Evolutionary conservation across 305 asterid genomes (phyloP).

Genomic region (Withania somnifera): DNA sequence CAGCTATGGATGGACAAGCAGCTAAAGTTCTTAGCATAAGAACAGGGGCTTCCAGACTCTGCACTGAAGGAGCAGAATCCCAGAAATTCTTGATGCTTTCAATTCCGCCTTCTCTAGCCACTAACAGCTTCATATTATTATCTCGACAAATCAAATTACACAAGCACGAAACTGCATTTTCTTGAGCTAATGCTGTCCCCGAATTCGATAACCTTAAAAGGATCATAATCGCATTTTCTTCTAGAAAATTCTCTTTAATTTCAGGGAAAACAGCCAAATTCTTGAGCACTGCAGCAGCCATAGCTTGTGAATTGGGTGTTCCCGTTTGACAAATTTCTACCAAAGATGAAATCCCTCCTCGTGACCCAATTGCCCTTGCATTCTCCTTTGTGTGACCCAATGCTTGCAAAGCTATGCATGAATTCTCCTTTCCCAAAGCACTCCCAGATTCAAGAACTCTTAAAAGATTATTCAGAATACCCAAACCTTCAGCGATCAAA

Average conservation of each 20-base stretch:
- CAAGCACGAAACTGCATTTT: conserved; percentile 71
- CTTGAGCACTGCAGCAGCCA: conserved; percentile 64
- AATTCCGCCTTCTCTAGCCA: conserved; percentile 70
- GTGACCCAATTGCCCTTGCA: conserved; percentile 75
- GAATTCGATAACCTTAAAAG: conserved; percentile 47
- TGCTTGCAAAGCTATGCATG: conserved; percentile 53
- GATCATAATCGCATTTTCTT: conserved; percentile 47
- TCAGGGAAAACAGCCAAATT: conserved; percentile 48
- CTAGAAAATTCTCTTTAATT: conserved; percentile 50
- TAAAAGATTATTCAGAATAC: conserved; percentile 46
- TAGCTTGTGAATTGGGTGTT: conserved; percentile 78
- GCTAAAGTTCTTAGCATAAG: conserved; percentile 49
- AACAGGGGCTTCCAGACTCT: conserved; percentile 48
- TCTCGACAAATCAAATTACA: conserved; percentile 44
- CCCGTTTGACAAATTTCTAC: conserved; percentile 68
- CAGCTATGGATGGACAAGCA: conserved; percentile 47
- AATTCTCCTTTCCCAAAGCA: conserved; percentile 66
- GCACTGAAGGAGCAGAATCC: conserved; percentile 43
- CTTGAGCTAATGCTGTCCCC: conserved; percentile 69
- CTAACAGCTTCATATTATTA: conserved; percentile 40
- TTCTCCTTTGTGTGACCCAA: conserved; percentile 69
- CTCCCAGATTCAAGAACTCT: conserved; percentile 82
- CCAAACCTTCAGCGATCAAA: conserved; percentile 56
- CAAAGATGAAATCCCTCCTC: conserved; percentile 84
- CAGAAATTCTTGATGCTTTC: conserved; percentile 49